Evolutionary conservation across 257 asterid genomes (phyloP), one percentile per base, ranked within the genome.

Genomic region (Solanum sitiens): DNA sequence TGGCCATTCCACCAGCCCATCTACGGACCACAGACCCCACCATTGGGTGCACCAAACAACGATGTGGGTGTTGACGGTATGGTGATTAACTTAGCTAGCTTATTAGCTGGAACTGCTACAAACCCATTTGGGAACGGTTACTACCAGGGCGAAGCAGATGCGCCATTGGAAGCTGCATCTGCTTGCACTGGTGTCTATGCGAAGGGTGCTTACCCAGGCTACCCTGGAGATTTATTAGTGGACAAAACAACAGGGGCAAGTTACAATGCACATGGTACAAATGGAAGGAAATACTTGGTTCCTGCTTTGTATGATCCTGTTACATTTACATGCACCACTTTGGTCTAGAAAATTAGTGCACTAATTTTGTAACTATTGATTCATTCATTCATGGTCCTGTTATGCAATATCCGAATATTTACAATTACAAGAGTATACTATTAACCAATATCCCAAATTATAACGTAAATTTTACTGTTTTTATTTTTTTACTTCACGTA

Each of bases 1-100:
- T 94, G 98, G 98, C 98, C 98, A 11, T 94, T 93, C 89, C 95
- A 94, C 86, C 98, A 93, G 90, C 98, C 98, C 53, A 82, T 83
- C 11, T 95, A 95, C 89, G 98, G 98, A 77, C 98, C 98, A 4
- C 98, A 94, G 83, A 91, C 67, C 92, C 92, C 94, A 79, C 93
- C 98, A 0, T 25, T 94, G 88, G 89, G 91, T 63, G 93, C 97
- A 13, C 98, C 98, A 8, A 95, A 95, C 87, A 92, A 92, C 76
- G 98, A 95, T 53, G 89, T 93, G 59, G 98, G 98, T 30, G 20
- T 92, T 68, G 98, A 95, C 47, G 98, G 97, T 0, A 89, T 95
- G 72, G 86, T 94, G 4, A 92, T 95, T 7, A 93, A 86, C 30
- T 86, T 95, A 23, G 93, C 93, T 2, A 91, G 94, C 84, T 94